Evolutionary conservation across 257 asterid species (phyloP).

Genomic region (Nicotiana attenuata): DNA sequence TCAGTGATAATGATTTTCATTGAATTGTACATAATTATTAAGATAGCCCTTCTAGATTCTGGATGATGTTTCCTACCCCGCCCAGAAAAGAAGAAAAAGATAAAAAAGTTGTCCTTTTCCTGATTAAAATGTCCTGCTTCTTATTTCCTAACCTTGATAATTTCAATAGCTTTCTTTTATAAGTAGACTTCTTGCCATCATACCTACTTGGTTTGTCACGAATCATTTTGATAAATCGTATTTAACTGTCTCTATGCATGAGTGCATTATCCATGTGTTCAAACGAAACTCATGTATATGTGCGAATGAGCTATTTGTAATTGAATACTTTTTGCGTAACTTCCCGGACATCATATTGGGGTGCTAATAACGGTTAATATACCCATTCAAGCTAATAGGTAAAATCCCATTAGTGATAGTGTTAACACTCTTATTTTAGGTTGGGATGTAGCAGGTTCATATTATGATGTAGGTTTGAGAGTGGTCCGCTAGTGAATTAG

Average conservation of each 20-base stretch:
- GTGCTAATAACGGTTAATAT: not conserved
- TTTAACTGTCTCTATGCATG: not conserved
- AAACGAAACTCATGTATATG: not conserved
- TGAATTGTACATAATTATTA: not conserved
- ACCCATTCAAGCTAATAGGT: not conserved
- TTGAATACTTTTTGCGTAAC: not conserved
- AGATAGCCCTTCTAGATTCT: not conserved
- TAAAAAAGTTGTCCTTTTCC: not conserved
- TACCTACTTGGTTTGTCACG: not conserved
- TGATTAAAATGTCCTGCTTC: not conserved
- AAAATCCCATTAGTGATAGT: not conserved
- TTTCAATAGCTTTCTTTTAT: not conserved
- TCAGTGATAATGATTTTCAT: not conserved
- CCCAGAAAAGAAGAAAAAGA: not conserved
- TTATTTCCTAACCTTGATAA: not conserved
- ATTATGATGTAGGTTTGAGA: not conserved
- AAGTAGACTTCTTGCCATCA: not conserved
- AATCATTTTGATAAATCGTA: not conserved
- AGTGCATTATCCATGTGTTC: not conserved
- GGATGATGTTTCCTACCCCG: not conserved
- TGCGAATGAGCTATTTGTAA: not conserved
- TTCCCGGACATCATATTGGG: not conserved
- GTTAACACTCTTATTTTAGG: not conserved
- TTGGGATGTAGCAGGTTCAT: not conserved
- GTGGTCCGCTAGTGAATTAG: not conserved